Conservation (phyloP, 2,329 filamentous ascomycete genomes). For the Ceratocystiopsis sp. region DNA sequence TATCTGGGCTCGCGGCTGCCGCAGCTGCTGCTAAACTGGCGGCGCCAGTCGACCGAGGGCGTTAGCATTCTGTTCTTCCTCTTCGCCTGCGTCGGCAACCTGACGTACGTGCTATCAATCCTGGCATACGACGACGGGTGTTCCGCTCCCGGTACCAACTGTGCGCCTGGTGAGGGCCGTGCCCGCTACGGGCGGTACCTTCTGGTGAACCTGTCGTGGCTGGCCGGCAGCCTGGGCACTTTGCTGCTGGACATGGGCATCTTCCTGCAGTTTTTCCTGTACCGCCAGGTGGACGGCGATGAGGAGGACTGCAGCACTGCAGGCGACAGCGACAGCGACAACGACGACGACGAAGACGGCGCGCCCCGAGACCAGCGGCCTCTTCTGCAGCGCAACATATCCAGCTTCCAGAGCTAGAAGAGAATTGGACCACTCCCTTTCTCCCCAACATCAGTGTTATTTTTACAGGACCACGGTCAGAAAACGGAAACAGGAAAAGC, state of each 20-base stretch:
- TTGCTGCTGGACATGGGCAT: conserved; percentile 71
- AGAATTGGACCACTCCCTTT: too few species aligned
- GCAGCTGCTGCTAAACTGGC: conserved; percentile 81
- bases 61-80: conserved; percentile 91
- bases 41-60: conserved; percentile 82
- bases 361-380: conserved; percentile 22
- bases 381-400: conserved; percentile 16
- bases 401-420: conserved; percentile 4
- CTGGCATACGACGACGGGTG: conserved; percentile 75
- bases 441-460: not conserved
- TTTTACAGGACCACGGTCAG: too few species aligned
- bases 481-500: too few species aligned
- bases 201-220: conserved; percentile 78
- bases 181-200: conserved; percentile 65
- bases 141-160: conserved; percentile 23
- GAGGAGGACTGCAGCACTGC: conserved; percentile 9
- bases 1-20: conserved; percentile 84
- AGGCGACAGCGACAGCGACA: conserved; percentile 6
- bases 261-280: conserved; percentile 84
- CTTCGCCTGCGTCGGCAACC: conserved; percentile 87
- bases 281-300: conserved; percentile 27
- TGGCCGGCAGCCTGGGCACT: conserved; percentile 78
- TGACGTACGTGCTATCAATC: conserved; percentile 86
- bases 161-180: conserved; percentile 46
- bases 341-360: conserved; percentile 1